phyloP scores from a whole-genome alignment of 495 filamentous ascomycete species.

The Penicillium antarcticum region DNA sequence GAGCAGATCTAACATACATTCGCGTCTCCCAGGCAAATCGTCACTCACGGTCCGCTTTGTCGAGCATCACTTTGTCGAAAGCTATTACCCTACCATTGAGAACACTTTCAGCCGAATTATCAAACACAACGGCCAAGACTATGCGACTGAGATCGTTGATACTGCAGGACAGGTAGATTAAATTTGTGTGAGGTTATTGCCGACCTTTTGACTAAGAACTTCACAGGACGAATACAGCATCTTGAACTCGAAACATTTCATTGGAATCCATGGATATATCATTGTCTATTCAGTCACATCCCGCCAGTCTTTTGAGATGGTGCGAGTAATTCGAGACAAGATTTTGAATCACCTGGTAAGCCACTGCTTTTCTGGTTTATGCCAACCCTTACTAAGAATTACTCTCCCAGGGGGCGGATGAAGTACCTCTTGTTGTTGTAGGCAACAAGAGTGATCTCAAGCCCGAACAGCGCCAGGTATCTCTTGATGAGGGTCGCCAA shows the following conservation, averaged over 20 bases:
- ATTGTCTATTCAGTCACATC: slow-evolving; percentile 94
- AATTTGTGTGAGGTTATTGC: background rate
- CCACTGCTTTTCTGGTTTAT: slow-evolving; percentile 3
- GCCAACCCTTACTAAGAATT: background rate
- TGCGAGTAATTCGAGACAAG: slow-evolving; percentile 91
- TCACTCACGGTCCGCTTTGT: slow-evolving; percentile 97
- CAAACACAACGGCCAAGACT: slow-evolving; percentile 86
- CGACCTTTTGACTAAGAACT: slow-evolving; percentile 8
- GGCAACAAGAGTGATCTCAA: slow-evolving; percentile 97
- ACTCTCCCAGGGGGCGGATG: slow-evolving; percentile 72
- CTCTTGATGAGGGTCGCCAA: slow-evolving; percentile 74
- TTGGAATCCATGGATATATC: slow-evolving; percentile 99
- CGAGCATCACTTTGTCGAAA: slow-evolving; percentile 96
- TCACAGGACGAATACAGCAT: slow-evolving; percentile 95
- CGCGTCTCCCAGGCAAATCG: slow-evolving; percentile 71
- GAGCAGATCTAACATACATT: background rate
- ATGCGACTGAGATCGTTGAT: slow-evolving; percentile 95
- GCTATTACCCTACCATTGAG: slow-evolving; percentile 98
- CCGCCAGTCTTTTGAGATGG: slow-evolving; percentile 94
- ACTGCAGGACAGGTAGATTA: slow-evolving; percentile 87
- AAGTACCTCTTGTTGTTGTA: slow-evolving; percentile 89
- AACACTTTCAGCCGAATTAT: slow-evolving; percentile 98
- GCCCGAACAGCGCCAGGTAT: slow-evolving; percentile 88
- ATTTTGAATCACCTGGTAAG: slow-evolving; percentile 92
- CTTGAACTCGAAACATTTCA: slow-evolving; percentile 97